These are phyloP conservation scores for Aspergillus pseudonomiae DNA, from an alignment of 2,329 filamentous ascomycete genomes.

Conservation along the genomic window DNA sequence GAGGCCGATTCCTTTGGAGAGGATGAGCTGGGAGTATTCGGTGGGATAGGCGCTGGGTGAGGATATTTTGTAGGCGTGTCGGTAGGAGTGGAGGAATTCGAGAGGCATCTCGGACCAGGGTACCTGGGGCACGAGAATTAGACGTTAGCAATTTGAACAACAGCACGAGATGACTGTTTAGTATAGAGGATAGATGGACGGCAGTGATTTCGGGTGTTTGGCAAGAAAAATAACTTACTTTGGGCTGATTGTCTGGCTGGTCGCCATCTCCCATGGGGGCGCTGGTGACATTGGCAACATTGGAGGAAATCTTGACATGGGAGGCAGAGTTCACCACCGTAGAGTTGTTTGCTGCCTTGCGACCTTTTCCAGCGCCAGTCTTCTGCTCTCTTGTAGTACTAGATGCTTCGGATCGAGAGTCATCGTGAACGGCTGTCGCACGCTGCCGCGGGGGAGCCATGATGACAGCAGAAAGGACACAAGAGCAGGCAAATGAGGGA, in stretches of 20 bases:
- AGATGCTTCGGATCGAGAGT: constrained; percentile 53
- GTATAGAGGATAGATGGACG: no score
- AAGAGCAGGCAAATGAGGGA: constrained; percentile 2
- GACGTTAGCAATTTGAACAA: constrained; percentile 10
- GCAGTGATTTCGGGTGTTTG: neutral
- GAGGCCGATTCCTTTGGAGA: constrained; percentile 49
- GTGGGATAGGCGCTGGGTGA: constrained; percentile 48
- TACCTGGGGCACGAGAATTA: constrained; percentile 33
- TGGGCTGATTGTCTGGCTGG: constrained; percentile 30
- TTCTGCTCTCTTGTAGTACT: constrained; percentile 45
- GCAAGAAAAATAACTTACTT: constrained; percentile 31
- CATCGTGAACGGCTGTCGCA: constrained; percentile 43
- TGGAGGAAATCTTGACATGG: constrained; percentile 22
- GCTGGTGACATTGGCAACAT: constrained; percentile 34
- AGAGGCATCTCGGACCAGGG: constrained; percentile 48
- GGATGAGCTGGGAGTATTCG: constrained; percentile 50
- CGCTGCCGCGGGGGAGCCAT: constrained; percentile 53
- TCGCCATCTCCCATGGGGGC: constrained; percentile 27
- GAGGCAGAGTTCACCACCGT: constrained; percentile 15
- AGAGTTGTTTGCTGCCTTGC: constrained; percentile 30
- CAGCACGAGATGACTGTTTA: no score
- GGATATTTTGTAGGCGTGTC: constrained; percentile 50
- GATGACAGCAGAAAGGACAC: constrained; percentile 15
- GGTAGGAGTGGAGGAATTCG: constrained; percentile 52
- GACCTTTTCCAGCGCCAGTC: constrained; percentile 33